phyloP scores from a whole-genome alignment of 2,329 filamentous ascomycete genomes.

The Calonectria fujianensis region DNA sequence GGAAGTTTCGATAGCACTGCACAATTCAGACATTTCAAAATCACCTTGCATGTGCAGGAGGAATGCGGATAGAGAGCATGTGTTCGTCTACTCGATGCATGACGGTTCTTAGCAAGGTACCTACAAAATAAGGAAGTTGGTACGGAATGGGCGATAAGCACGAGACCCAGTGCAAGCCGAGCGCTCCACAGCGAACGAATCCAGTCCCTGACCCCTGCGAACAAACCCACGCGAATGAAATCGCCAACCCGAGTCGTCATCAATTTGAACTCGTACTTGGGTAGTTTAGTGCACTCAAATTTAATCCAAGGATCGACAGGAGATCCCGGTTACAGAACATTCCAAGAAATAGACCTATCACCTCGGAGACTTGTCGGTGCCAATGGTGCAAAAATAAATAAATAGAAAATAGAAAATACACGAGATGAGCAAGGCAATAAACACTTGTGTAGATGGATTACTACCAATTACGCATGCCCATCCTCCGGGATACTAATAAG shows the following conservation, averaged over 20 bases:
- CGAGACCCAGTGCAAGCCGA: conserved; percentile 6
- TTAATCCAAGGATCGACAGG: conserved; percentile 51
- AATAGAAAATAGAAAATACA: neutral
- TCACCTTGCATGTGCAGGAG: conserved; percentile 25
- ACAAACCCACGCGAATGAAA: conserved; percentile 12
- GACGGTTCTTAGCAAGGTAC: conserved; percentile 16
- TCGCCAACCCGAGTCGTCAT: conserved; percentile 11
- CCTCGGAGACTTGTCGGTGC: conserved; percentile 15
- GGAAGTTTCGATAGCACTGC: neutral
- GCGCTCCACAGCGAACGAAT: conserved; percentile 1
- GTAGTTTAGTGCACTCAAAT: conserved; percentile 30
- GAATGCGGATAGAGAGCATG: conserved; percentile 7
- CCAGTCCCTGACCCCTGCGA: neutral
- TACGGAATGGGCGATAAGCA: conserved; percentile 27
- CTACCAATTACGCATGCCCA: conserved; percentile 29
- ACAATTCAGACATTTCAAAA: conserved; percentile 18
- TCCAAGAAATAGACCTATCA: conserved; percentile 35
- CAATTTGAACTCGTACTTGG: conserved; percentile 9
- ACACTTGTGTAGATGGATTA: conserved; percentile 23
- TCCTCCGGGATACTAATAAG: neutral
- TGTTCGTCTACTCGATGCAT: conserved; percentile 27
- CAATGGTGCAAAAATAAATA: conserved; percentile 6
- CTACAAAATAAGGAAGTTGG: conserved; percentile 4
- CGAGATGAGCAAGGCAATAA: conserved; percentile 43
- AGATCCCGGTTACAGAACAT: conserved; percentile 42